Base-by-base conservation (phyloP, 306 rosid genomes). In the Oemleria cerasiformis region DNA sequence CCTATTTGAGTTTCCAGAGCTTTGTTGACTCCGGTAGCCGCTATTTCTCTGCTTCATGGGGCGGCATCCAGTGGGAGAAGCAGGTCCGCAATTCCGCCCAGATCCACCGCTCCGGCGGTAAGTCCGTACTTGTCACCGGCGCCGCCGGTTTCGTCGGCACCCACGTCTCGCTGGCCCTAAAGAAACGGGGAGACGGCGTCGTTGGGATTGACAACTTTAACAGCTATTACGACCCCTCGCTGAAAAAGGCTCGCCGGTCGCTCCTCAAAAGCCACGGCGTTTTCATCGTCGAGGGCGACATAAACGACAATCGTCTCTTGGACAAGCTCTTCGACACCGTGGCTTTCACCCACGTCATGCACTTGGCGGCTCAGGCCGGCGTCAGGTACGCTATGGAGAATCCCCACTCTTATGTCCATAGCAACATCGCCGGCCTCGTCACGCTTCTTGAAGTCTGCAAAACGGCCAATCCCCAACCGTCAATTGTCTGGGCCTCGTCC, bases 361-460 rank as follows among this genome's bases (percentile, higher is more conserved):
- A 92, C 67, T 76, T 92, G 9, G 98, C 98, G 2, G 96, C 98
- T 1, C 96, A 92, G n/a, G 98, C 98, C 30, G 96, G 98, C 0
- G 96, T 92, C 2, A 62, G 96, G 8, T 92, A 92, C 74, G 98
- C 98, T 40, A 88, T 92, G 98, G 95, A 88, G 76, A 92, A 92
- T 17, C 98, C 98, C 0, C 72, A 84, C 0, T 92, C 98, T 0
- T 92, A 92, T 10, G 91, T 92, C 5, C 96, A 92, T 77, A 92
- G 96, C 86, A 92, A 92, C 73, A 88, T 92, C 51, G 98, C 98
- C 9, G 98, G 90, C 0, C 92, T 92, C 53, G 92, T 90, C 42
- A 73, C 96, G 7, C 92, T 92, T 60, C 89, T 92, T 6, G 98
- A 92, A 63, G 82, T 84, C 0, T 90, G 90, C 71, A 92, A 92